Percentiles rank a stretch among this genome's conserved stretches.
phyloP scores from a whole-genome alignment of 2,329 filamentous ascomycete genomes.

The Chrysoporthe cubensis region DNA sequence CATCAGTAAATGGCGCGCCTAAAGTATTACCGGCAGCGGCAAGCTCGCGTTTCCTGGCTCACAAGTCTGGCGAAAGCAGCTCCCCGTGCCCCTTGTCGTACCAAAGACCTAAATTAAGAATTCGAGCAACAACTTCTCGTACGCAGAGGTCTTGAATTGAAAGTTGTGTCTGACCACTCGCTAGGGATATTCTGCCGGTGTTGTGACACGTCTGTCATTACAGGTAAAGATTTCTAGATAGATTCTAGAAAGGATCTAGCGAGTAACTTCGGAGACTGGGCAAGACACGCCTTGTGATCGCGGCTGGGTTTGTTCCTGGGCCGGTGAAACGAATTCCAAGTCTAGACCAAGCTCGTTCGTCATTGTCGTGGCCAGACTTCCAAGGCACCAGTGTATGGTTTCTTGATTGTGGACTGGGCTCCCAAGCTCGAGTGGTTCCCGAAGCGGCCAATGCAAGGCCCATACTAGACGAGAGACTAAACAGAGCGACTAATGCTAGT shows the following conservation, averaged over 20 bases:
- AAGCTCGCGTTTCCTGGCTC: not conserved
- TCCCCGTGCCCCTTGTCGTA: not conserved
- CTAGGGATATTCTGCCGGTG: not conserved
- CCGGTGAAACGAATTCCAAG: not conserved
- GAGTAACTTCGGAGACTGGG: not conserved
- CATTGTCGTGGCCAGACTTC: not conserved
- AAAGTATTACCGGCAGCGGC: not conserved
- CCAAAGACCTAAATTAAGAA: not conserved
- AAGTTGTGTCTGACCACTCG: not conserved
- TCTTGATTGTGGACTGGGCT: not conserved
- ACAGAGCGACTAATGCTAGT: not conserved
- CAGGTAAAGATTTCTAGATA: not conserved
- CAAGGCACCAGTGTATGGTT: not conserved
- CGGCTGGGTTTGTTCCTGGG: not conserved
- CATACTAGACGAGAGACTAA: not conserved
- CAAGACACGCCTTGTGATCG: not conserved
- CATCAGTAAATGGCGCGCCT: not conserved
- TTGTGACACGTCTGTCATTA: not conserved
- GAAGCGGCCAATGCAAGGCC: not conserved
- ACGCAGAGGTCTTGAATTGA: not conserved
- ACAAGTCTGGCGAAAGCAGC: conserved; percentile 1
- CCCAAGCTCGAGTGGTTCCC: not conserved
- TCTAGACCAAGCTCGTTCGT: not conserved
- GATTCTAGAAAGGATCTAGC: not conserved
- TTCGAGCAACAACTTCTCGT: conserved; percentile 2